Percentiles rank a stretch among this genome's conserved stretches.
phyloP scores from a whole-genome alignment of 441 rosid genomes.

The Populus hybrid region DNA sequence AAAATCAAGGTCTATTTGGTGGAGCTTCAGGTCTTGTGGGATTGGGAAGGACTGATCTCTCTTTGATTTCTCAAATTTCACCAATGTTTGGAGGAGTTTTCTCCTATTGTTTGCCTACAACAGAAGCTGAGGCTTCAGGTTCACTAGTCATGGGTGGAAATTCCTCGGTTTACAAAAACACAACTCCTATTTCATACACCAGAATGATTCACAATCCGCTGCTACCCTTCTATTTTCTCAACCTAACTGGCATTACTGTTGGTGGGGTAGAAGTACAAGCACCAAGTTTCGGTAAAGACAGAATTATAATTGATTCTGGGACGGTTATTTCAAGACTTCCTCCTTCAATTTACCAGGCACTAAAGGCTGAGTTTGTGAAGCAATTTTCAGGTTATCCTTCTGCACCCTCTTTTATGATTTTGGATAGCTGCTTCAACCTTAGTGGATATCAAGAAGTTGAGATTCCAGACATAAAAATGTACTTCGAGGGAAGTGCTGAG shows the following conservation, averaged over 20 bases:
- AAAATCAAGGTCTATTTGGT: constrained; percentile 74
- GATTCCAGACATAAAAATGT: constrained; percentile 56
- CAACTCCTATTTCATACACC: constrained; percentile 62
- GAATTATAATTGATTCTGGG: constrained; percentile 76
- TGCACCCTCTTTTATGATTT: constrained; percentile 61
- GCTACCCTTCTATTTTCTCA: constrained; percentile 72
- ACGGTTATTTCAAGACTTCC: constrained; percentile 81
- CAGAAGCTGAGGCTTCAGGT: constrained; percentile 64
- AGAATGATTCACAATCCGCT: constrained; percentile 55
- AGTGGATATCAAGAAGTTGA: constrained; percentile 62
- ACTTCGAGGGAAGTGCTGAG: constrained; percentile 57
- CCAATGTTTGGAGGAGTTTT: constrained; percentile 62
- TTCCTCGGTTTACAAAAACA: constrained; percentile 56
- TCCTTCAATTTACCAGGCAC: constrained; percentile 63
- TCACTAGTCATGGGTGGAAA: constrained; percentile 66
- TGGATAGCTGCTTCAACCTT: constrained; percentile 82
- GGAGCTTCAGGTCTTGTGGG: constrained; percentile 92
- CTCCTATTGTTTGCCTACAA: constrained; percentile 83
- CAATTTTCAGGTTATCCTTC: constrained; percentile 67
- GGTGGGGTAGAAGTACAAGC: constrained; percentile 52
- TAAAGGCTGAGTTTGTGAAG: constrained; percentile 67
- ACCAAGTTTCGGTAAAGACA: constrained; percentile 39
- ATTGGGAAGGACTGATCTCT: constrained; percentile 68
- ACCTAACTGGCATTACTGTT: constrained; percentile 62
- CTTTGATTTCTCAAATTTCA: constrained; percentile 65